These are phyloP conservation scores for Dothideomycetes sp. DNA, from an alignment of 2,329 filamentous ascomycete species.

Conservation along the genomic window DNA sequence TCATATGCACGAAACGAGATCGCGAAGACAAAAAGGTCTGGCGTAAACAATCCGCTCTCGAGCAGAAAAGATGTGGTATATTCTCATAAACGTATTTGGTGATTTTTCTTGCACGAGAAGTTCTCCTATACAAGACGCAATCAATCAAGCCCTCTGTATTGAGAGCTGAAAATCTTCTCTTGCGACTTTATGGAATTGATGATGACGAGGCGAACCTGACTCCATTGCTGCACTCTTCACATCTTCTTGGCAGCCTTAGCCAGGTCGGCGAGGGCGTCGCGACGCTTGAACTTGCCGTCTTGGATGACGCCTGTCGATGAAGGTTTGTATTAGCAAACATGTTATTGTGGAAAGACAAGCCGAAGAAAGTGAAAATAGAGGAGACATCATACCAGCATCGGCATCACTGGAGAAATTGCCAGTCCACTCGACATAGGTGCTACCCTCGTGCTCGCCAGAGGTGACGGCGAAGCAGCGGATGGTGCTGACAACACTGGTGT, in stretches of 20 bases:
- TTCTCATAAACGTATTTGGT: no score
- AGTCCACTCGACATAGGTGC: constrained; percentile 59
- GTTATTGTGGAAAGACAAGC: no score
- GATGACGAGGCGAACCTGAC: not conserved
- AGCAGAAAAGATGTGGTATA: no score
- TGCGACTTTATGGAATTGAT: not conserved
- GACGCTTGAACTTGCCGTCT: constrained; percentile 67
- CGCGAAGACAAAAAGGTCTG: no score
- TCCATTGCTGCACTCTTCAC: constrained; percentile 8
- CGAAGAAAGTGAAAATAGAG: not conserved
- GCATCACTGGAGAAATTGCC: constrained; percentile 61
- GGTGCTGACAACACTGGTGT: constrained; percentile 56
- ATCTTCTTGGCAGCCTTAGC: constrained; percentile 31
- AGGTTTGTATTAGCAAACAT: constrained; percentile 1
- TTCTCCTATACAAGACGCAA: no score
- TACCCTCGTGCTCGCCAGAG: constrained; percentile 51
- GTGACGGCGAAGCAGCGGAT: constrained; percentile 56
- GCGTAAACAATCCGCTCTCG: no score
- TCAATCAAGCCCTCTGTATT: no score
- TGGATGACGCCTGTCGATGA: constrained; percentile 54
- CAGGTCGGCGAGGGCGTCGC: constrained; percentile 57
- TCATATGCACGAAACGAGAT: no score
- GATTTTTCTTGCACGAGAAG: no score
- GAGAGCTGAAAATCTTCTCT: not conserved
- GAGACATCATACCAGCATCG: constrained; percentile 46